Conservation (phyloP, 2,329 filamentous ascomycete genomes). For the Parascedosporium putredinis region DNA sequence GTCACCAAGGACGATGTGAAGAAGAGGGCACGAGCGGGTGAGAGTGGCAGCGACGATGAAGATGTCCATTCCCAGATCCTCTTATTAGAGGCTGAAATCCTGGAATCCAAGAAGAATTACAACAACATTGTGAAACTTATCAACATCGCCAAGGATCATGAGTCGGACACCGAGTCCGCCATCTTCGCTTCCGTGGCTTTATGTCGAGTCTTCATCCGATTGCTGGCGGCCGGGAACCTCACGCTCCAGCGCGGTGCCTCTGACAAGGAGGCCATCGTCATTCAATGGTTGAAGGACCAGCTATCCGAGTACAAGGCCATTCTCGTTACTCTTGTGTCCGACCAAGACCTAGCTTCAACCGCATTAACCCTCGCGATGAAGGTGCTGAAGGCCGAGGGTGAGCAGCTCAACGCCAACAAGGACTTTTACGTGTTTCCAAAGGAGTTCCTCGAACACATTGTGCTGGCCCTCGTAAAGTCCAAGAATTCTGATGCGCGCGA, state of each 20-base stretch:
- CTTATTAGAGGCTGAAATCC: constrained; percentile 66
- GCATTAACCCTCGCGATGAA: constrained; percentile 74
- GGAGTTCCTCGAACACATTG: constrained; percentile 52
- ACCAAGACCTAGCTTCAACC: constrained; percentile 55
- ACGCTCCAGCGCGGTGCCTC: constrained; percentile 52
- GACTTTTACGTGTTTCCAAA: constrained; percentile 61
- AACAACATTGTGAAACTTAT: constrained; percentile 77
- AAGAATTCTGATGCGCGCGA: constrained; percentile 49
- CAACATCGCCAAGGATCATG: constrained; percentile 36
- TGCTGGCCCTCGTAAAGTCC: constrained; percentile 50
- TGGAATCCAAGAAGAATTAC: constrained; percentile 81
- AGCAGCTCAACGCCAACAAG: constrained; percentile 43
- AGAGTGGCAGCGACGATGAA: constrained; percentile 36
- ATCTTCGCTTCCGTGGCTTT: constrained; percentile 68
- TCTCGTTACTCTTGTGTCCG: constrained; percentile 51
- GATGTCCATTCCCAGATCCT: constrained; percentile 58
- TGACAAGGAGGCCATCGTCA: constrained; percentile 65
- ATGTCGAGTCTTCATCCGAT: constrained; percentile 74
- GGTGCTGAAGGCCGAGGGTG: constrained; percentile 68
- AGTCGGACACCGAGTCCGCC: constrained; percentile 42
- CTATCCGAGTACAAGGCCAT: constrained; percentile 59
- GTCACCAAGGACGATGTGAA: constrained; percentile 31
- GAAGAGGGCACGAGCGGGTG: constrained; percentile 41
- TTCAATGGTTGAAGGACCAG: constrained; percentile 67
- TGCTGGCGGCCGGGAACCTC: constrained; percentile 66